Evolutionary conservation across 768 basidiomycete genomes (phyloP).

Genomic region (Candolleomyces aberdarensis): DNA sequence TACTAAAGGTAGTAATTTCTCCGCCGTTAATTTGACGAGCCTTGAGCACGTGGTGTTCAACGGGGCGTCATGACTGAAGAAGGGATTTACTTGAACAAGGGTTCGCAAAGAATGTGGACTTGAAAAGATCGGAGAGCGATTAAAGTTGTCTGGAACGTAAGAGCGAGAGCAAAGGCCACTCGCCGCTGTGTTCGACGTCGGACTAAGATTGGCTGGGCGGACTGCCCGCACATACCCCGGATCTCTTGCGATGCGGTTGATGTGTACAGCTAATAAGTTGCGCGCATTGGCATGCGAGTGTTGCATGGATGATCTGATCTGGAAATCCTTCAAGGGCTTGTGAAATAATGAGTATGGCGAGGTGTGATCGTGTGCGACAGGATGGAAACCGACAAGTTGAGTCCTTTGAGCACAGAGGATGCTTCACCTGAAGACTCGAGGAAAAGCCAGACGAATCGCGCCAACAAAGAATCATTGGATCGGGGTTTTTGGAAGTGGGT

Average conservation of each 20-base stretch:
- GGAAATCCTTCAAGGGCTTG: no score
- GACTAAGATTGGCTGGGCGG: not conserved
- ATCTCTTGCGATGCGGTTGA: not conserved
- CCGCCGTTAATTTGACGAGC: no score
- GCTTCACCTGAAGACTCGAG: not conserved
- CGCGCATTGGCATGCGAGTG: no score
- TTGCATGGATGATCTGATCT: no score
- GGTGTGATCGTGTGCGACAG: no score
- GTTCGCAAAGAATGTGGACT: constrained; percentile 17
- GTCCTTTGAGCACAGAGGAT: not conserved
- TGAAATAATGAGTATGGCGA: no score
- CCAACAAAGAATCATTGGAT: not conserved
- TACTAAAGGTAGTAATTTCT: no score
- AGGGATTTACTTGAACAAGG: not conserved
- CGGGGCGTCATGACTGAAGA: no score
- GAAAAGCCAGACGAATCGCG: not conserved
- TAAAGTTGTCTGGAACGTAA: constrained; percentile 2
- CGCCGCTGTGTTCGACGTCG: not conserved
- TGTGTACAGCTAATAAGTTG: no score
- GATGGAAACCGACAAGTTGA: not conserved
- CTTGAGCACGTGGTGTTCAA: no score
- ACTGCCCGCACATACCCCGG: not conserved
- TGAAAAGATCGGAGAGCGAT: constrained; percentile 17
- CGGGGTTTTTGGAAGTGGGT: not conserved
- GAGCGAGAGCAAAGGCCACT: not conserved